Base-by-base conservation (phyloP, 768 basidiomycete species). In the Collybiopsis luxurians region DNA sequence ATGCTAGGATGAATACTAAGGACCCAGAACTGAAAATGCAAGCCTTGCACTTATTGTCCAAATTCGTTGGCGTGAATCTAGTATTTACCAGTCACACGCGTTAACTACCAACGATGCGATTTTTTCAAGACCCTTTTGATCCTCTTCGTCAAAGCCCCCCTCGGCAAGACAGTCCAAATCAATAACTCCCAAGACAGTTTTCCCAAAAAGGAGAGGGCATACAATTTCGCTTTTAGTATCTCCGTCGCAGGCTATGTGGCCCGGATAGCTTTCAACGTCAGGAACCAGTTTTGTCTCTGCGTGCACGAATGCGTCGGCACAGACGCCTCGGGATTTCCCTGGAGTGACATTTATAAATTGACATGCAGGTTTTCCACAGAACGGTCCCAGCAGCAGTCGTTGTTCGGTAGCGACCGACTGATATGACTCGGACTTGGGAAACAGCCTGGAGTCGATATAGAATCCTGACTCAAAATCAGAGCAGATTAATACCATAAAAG, bases 181-280 rank as follows among this genome's bases (percentile, higher is more conserved):
- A 40, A 97, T 72, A 19, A 88, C 84, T n/a, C 85, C 85, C 46
- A 83, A 56, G 15, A 74, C 69, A 38, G 69, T 70, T 50, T 69
- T 52, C 31, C 59, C 60, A 38, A 78, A 61, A 44, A 86, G 66
- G 17, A 98, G 76, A 6, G 95, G 95, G 49, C 89, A 75, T 23
- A 97, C 95, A 49, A 98, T 84, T 69, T 98, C 96, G 63, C 90
- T 92, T 65, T 87, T 87, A 2, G 95, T 96, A 53, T 87, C 85
- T 21, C 86, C 90, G 62, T 98, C 95, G 66, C 96, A 98, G 2
- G 93, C 92, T 59, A 97, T 96, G 67, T 98, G 96, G 0, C 95
- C 94, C 1, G 92, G 92, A 66, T 94, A 94, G 10, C 69, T 70
- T 24, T 90, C 81, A 19, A 98, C 93, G 58, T 95, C 81, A 19